Conservation (phyloP, 2,329 filamentous ascomycete genomes). For the Byssochlamys sp. region DNA sequence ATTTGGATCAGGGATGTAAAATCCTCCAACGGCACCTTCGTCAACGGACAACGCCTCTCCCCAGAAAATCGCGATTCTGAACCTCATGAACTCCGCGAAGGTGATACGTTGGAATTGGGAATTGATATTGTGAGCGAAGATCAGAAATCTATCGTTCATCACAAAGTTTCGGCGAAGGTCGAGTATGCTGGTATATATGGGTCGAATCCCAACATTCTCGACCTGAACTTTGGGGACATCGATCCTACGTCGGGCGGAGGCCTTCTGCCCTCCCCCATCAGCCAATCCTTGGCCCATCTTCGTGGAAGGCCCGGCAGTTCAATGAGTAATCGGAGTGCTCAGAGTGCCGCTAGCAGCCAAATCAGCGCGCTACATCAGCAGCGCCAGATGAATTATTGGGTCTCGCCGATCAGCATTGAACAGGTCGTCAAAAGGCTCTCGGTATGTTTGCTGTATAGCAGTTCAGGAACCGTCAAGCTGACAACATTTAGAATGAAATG, state of each 20-base stretch:
- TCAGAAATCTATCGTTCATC: constrained; percentile 94
- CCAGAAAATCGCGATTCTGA: constrained; percentile 94
- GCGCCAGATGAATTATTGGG: constrained; percentile 69
- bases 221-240: constrained; percentile 85
- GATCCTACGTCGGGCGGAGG: constrained; percentile 65
- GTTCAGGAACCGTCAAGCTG: constrained; percentile 12
- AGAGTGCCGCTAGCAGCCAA: constrained; percentile 48
- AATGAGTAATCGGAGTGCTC: constrained; percentile 49
- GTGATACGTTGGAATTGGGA: constrained; percentile 85
- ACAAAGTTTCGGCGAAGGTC: constrained; percentile 94
- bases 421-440: constrained; percentile 82
- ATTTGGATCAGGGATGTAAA: constrained; percentile 96
- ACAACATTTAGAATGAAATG: constrained; percentile 66
- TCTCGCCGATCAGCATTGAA: constrained; percentile 83
- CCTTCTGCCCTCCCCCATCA: constrained; percentile 60
- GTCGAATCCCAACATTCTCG: constrained; percentile 61
- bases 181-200: constrained; percentile 83
- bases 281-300: constrained; percentile 55
- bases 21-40: constrained; percentile 96
- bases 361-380: constrained; percentile 57
- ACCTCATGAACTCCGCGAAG: constrained; percentile 81
- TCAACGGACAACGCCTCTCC: constrained; percentile 82
- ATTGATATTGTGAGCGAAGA: constrained; percentile 99
- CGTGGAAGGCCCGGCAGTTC: constrained; percentile 62
- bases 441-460: constrained; percentile 37